phyloP scores from a whole-genome alignment of 73 alveolate genomes.

The Blepharisma japonicum region DNA sequence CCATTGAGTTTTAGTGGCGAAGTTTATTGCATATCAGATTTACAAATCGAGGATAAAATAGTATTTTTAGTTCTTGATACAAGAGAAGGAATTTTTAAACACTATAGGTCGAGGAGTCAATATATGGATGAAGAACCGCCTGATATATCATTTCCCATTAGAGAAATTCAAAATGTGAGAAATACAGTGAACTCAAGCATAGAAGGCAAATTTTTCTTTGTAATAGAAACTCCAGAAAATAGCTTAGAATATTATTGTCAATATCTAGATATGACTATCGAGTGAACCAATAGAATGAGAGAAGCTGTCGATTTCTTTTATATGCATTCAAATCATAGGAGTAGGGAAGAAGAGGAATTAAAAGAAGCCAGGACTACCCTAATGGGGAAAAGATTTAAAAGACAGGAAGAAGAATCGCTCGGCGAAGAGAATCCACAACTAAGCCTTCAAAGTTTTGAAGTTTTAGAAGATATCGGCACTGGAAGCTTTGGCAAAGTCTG shows the following conservation, averaged over 20 bases:
- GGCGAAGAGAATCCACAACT: background rate
- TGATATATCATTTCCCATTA: background rate
- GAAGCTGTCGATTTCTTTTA: background rate
- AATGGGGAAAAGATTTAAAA: background rate
- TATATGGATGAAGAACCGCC: background rate
- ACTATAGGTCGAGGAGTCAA: background rate
- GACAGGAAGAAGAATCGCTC: background rate
- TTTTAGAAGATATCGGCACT: constrained; percentile 28
- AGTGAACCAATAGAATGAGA: background rate
- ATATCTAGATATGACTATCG: constrained; percentile 4
- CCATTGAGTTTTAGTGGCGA: constrained; percentile 23
- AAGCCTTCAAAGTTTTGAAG: background rate
- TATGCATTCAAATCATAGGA: background rate
- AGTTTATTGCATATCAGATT: background rate
- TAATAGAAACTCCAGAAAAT: background rate
- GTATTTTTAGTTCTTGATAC: constrained; percentile 14
- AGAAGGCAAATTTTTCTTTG: background rate
- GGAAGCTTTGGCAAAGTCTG: constrained; percentile 35
- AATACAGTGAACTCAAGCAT: background rate
- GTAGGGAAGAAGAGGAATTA: background rate
- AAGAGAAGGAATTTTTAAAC: background rate
- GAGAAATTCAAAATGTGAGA: background rate
- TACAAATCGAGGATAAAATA: background rate
- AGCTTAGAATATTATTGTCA: background rate
- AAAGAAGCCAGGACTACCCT: background rate